Conservation (phyloP, 768 basidiomycete species). For the Cystobasidium onofrii region DNA sequence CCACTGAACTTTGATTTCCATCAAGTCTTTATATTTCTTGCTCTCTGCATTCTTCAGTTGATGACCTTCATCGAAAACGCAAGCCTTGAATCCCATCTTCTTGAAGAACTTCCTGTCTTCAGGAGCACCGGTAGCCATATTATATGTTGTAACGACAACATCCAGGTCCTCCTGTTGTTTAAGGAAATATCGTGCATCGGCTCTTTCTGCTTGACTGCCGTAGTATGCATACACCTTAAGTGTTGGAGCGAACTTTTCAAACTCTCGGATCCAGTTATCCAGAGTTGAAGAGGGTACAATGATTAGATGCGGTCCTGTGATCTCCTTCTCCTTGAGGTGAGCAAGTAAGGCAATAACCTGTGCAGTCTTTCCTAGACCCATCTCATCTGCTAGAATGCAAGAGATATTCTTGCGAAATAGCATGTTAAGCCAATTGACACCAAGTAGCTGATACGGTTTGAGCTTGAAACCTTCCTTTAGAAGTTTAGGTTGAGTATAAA, state of each 20-base stretch:
- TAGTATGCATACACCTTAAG: constrained; percentile 87
- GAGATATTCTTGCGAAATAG: constrained; percentile 70
- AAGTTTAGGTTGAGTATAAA: constrained; percentile 64
- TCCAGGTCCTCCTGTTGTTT: constrained; percentile 65
- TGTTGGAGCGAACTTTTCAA: constrained; percentile 75
- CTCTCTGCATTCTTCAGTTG: constrained; percentile 94
- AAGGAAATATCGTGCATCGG: constrained; percentile 63
- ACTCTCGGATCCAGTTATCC: constrained; percentile 98
- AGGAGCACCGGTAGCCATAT: constrained; percentile 75
- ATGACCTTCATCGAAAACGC: constrained; percentile 95
- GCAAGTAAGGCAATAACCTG: constrained; percentile 98
- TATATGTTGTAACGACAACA: constrained; percentile 92
- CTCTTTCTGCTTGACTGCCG: constrained; percentile 78
- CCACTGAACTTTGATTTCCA: constrained; percentile 81
- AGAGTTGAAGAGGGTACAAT: constrained; percentile 97
- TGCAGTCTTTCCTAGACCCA: constrained; percentile 98
- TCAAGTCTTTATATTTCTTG: constrained; percentile 82
- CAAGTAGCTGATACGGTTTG: constrained; percentile 94
- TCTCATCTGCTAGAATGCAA: constrained; percentile 97
- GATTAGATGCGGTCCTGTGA: constrained; percentile 73
- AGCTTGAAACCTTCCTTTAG: constrained; percentile 59
- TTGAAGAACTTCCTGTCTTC: constrained; percentile 84
- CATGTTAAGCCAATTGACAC: constrained; percentile 93
- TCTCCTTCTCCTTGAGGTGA: constrained; percentile 65
- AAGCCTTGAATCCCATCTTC: constrained; percentile 79